Conservation (phyloP, 306 rosid species). For the Styphnolobium japonicum region DNA sequence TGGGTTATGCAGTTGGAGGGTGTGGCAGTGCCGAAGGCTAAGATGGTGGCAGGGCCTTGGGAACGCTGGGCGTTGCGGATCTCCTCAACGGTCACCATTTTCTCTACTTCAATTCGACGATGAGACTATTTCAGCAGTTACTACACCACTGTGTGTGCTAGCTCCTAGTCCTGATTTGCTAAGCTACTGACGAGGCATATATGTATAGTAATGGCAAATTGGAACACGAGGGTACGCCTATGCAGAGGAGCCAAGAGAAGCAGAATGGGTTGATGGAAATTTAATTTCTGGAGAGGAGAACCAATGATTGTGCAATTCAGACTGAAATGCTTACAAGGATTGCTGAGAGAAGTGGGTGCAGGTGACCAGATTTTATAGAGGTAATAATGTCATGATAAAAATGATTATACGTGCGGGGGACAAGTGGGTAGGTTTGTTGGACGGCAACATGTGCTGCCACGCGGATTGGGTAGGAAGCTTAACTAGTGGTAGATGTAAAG, state of each 20-base stretch:
- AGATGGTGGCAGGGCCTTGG: not conserved
- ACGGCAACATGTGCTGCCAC: not conserved
- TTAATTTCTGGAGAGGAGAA: too few relatives aligned
- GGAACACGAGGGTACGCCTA: not conserved
- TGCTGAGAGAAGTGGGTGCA: not conserved
- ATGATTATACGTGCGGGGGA: not conserved
- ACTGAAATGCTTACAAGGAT: too few relatives aligned
- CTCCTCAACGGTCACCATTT: not conserved
- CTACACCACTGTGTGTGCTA: not conserved
- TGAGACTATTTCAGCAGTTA: not conserved
- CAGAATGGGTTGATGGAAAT: too few relatives aligned
- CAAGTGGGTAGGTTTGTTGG: not conserved
- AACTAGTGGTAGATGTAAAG: not conserved
- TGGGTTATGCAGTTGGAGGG: not conserved
- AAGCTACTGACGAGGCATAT: too few relatives aligned
- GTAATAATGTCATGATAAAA: not conserved
- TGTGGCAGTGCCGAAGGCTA: not conserved
- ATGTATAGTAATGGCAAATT: too few relatives aligned
- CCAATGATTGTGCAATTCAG: not conserved
- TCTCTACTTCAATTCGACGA: too few relatives aligned
- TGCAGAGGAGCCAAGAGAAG: not conserved
- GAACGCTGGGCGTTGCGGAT: not conserved
- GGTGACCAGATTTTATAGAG: not conserved
- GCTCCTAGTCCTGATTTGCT: too few relatives aligned
- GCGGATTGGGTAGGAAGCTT: not conserved